Evolutionary conservation across 1,284 basidiomycete genomes (phyloP).

Genomic region (Naganishia albida): DNA sequence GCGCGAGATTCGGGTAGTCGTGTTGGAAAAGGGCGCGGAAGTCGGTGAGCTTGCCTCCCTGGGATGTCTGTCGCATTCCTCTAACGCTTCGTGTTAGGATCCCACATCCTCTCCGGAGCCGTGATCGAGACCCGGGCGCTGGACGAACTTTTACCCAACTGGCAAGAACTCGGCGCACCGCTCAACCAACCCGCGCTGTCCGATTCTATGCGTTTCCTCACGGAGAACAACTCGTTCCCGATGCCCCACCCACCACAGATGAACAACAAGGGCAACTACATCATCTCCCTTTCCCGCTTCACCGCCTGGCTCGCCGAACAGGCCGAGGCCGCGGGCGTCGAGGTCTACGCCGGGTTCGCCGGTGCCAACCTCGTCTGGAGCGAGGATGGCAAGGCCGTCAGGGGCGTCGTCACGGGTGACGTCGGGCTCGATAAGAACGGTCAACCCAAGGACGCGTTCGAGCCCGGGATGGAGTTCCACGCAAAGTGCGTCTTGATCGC

Average conservation of each 20-base stretch:
- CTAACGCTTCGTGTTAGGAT: constrained; percentile 64
- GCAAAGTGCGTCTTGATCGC: constrained; percentile 93
- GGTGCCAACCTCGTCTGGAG: constrained; percentile 79
- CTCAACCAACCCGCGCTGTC: constrained; percentile 78
- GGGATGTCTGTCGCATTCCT: neutral
- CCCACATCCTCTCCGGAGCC: constrained; percentile 93
- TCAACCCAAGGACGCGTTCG: constrained; percentile 82
- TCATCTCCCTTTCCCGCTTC: constrained; percentile 84
- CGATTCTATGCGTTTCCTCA: constrained; percentile 86
- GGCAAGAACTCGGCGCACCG: constrained; percentile 59
- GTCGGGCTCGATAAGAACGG: constrained; percentile 83
- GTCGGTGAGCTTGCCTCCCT: constrained; percentile 66
- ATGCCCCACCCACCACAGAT: constrained; percentile 98
- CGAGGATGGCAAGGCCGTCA: constrained; percentile 67
- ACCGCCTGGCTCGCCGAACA: constrained; percentile 86
- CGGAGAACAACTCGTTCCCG: constrained; percentile 69
- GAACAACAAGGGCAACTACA: constrained; percentile 92
- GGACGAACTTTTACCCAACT: constrained; percentile 83
- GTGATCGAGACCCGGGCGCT: constrained; percentile 91
- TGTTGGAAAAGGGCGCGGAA: constrained; percentile 93
- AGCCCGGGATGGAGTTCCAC: constrained; percentile 96
- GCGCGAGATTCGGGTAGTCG: constrained; percentile 83
- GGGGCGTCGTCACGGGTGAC: constrained; percentile 90
- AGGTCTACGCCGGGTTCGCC: constrained; percentile 96
- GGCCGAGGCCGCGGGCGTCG: constrained; percentile 83